Evolutionary conservation across 2,329 filamentous ascomycete genomes (phyloP), one percentile per base, ranked within the genome.

Genomic region (Neofusicoccum umdonicola): DNA sequence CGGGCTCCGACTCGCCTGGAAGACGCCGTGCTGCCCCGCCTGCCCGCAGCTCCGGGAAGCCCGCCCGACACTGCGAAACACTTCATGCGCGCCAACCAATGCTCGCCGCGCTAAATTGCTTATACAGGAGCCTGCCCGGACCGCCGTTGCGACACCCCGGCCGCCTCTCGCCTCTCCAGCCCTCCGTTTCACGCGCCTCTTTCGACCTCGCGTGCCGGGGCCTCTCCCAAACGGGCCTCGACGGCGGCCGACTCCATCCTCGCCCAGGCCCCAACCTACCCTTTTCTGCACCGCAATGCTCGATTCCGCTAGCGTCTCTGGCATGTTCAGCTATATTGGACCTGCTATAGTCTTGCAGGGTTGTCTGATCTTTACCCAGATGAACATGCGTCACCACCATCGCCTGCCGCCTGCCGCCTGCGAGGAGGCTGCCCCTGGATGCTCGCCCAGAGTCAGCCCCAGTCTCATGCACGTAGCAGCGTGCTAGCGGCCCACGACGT

Each of bases 261-360:
- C 27, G 4, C n/a, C 5, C 22, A 22, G 22, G 22, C 22, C 22
- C 22, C 22, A 22, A 22, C 2, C 22, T 27, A 19, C 22, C 27
- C 41, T 45, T 47, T 37, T 13, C 7, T 11, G 19, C 52, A 57
- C 19, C 22, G 19, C 52, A 7, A 2, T n/a, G 35, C 52, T 13
- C 39, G 27, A 45, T 19, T 11, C 37, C 41, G 35, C 37, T 56
- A 15, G 19, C 50, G 63, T 27, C 9, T 45, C 27, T 51, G 64
- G 11, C 68, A 70, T 67, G 70, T 72, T 71, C 71, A 71, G 27
- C 45, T 37, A 67, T 50, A 66, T 67, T 58, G 65, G 45, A 34
- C 56, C 50, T 60, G 56, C 65, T 64, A 67, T 62, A 44, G 39
- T 47, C 35, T 47, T 65, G 57, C 58, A 63, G 51, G 58, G 63